Evolutionary conservation across 305 asterid genomes (phyloP).

Genomic region (Rubia peregrina): DNA sequence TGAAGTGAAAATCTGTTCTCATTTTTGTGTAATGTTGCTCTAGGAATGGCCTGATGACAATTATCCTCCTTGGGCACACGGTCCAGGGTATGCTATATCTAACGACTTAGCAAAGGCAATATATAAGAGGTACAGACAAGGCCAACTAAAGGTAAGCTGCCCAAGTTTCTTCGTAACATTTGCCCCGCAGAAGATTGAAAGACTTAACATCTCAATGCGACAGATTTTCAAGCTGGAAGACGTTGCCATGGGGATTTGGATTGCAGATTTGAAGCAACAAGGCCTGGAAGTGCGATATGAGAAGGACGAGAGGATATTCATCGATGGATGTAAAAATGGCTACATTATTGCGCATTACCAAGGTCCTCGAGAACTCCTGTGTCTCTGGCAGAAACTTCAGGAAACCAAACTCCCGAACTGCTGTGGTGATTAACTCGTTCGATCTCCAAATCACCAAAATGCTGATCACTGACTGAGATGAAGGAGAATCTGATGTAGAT

Average conservation of each 20-base stretch:
- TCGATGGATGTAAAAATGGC: conserved; percentile 74
- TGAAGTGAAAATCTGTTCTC: not conserved
- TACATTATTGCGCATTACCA: conserved; percentile 91
- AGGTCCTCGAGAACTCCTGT: conserved; percentile 83
- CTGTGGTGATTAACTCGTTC: conserved; percentile 50
- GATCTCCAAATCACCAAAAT: not conserved
- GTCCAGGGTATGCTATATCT: conserved; percentile 88
- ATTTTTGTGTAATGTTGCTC: conserved; percentile 13
- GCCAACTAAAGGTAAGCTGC: conserved; percentile 52
- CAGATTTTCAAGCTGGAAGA: conserved; percentile 98
- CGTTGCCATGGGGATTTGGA: conserved; percentile 97
- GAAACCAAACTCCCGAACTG: conserved; percentile 52
- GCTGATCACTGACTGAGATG: too few relatives aligned
- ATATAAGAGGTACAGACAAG: conserved; percentile 52
- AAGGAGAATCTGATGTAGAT: not conserved
- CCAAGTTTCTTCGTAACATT: not conserved
- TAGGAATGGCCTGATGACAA: conserved; percentile 84
- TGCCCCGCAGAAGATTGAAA: not conserved
- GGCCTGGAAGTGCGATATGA: conserved; percentile 59
- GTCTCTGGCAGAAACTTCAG: conserved; percentile 89
- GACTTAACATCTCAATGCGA: not conserved
- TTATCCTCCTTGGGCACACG: conserved; percentile 98
- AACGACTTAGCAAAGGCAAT: conserved; percentile 68
- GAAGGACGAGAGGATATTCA: conserved; percentile 63
- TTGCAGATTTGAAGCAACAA: conserved; percentile 60